Evolutionary conservation across 495 filamentous ascomycete genomes (phyloP), one percentile per base, ranked within the genome.

Genomic region (Opeltia flavorubescens): DNA sequence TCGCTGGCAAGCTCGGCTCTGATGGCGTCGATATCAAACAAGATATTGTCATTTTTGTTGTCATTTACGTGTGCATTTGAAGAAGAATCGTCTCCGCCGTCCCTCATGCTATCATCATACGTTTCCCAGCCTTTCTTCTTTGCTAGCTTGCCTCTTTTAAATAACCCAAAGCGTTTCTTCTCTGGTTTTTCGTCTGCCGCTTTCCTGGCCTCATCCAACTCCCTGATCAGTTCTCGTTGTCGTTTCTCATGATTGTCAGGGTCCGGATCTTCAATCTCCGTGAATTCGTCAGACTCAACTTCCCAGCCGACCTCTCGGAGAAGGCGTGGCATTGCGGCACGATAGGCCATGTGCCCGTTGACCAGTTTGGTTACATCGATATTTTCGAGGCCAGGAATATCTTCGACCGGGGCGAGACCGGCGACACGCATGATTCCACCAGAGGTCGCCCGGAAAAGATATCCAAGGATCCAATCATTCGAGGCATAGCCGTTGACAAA

Each of bases 1-100:
- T 91, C 81, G 27, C 75, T 82, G 21, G 85, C 84, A 7, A 99
- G 63, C 55, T 94, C 87, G 2, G 83, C 76, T 41, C 84, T 75
- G 51, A 99, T 95, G 5, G 91, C 91, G 55, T 99, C 91, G 43
- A 96, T 80, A 58, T 99, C 91, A 55, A 99, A 99, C 8, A 99
- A 68, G 1, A 95, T 84, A 42, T 64, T 65, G 4, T 61, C 65
- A 4, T 62, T 55, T 0, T 43, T 56, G 23, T 41, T 52, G 24
- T 48, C 51, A 5, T 44, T 50, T 4, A 55, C 55, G 61, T 35
- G 59, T 69, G 31, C 47, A 43, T 8, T 50, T 62, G 79, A 74
- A 41, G 51, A 47, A 27, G 29, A 20, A 9, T 23, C 30, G n/a
- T 51, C 50, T 35, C 12, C 33, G 5, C 34, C 34, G 20, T 36